Evolutionary conservation across 169 alveolate genomes (phyloP).

Genomic region (Nephromyces sp.): DNA sequence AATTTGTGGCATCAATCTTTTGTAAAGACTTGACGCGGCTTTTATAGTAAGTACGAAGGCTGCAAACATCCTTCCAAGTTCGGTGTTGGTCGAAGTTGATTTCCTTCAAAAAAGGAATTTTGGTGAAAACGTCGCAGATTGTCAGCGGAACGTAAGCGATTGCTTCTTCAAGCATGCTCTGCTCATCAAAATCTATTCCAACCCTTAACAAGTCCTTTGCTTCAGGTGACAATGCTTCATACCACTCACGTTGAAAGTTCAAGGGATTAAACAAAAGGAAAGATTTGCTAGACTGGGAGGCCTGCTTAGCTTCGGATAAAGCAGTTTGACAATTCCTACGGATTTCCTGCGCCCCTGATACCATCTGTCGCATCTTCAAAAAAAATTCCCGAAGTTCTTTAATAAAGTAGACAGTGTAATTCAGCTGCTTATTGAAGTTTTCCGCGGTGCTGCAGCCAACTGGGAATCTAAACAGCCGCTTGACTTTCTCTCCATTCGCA

Average conservation of each 20-base stretch:
- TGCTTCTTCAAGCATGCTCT: conserved; percentile 28
- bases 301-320: neutral
- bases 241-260: neutral
- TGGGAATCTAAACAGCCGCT: too few relatives aligned
- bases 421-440: too few relatives aligned
- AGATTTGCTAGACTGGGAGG: too few relatives aligned
- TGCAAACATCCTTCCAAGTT: neutral
- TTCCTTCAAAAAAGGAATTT: neutral
- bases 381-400: neutral
- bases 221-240: neutral
- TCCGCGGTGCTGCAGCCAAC: too few relatives aligned
- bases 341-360: neutral
- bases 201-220: neutral
- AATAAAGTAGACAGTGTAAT: neutral
- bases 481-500: too few relatives aligned
- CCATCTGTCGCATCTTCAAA: neutral
- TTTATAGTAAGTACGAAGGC: neutral
- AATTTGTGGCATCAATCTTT: too few relatives aligned
- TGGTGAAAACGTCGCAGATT: conserved; percentile 10
- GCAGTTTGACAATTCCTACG: neutral
- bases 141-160: conserved; percentile 26
- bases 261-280: neutral
- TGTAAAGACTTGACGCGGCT: too few relatives aligned
- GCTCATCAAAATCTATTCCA: conserved; percentile 17
- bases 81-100: neutral